phyloP scores from a whole-genome alignment of 108 stramenopile genomes.

The Aureococcus anophagefferens region DNA sequence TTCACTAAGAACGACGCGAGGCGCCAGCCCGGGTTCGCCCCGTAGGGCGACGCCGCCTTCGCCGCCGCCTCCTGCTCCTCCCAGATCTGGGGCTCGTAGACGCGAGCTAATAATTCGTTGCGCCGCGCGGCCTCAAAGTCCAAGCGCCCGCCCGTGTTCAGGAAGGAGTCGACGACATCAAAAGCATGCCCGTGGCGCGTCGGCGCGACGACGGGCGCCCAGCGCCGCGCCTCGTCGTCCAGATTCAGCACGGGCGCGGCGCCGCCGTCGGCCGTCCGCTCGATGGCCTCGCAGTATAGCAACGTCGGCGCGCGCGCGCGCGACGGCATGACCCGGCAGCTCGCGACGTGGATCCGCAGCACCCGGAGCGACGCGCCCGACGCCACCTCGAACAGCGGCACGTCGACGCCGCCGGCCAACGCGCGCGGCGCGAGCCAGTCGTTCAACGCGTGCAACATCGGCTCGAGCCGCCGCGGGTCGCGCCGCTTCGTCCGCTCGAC shows the following conservation, averaged over 20 bases:
- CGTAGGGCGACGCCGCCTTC: constrained; percentile 27
- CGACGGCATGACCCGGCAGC: neutral
- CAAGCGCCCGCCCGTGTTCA: neutral
- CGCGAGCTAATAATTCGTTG: neutral
- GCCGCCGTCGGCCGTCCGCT: neutral
- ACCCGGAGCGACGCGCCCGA: neutral
- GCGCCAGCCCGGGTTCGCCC: constrained; percentile 34
- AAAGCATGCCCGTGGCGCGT: no score
- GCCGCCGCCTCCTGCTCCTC: neutral
- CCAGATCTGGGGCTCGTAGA: neutral
- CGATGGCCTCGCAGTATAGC: neutral
- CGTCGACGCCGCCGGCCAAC: neutral
- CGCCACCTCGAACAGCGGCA: neutral
- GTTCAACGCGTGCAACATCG: neutral
- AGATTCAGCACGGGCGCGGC: neutral
- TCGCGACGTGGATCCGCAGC: neutral
- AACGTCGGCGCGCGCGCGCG: neutral
- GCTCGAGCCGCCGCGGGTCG: neutral
- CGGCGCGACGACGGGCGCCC: neutral
- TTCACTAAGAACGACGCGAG: constrained; percentile 40
- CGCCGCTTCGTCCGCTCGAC: neutral
- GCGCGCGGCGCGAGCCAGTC: neutral
- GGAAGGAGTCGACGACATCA: neutral
- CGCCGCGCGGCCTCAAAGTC: neutral
- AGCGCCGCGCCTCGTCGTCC: neutral